Base-by-base conservation (phyloP, 1,139 yeast species). In the Magnusiomyces sp. region DNA sequence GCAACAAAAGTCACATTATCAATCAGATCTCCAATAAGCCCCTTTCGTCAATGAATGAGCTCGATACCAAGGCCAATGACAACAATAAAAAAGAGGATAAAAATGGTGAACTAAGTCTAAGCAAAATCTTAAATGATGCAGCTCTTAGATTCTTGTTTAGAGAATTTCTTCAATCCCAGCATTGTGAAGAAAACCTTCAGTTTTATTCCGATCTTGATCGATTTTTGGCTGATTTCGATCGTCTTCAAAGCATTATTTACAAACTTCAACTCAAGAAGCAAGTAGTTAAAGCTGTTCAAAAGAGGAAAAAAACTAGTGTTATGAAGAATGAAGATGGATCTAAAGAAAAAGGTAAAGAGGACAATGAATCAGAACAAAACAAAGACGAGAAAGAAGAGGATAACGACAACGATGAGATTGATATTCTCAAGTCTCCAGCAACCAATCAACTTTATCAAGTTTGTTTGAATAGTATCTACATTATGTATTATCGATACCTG, bases 181-280 rank as follows among this genome's bases (percentile, higher is more conserved):
- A 73, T 54, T 87, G 95, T 62, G 76, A 75, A 3, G 97, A 90
- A 61, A 88, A 87, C 58, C 66, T 88, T 19, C 81, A 81, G 56
- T 89, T 85, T 13, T 86, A 80, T 62, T 65, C 74, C 43, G 86
- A 80, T 51, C 71, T 86, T 45, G 68, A 69, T 43, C 72, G 73
- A 43, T 77, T 58, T 70, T 51, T 61, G 64, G 40, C 69, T 66
- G 56, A 69, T 65, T 56, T 65, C 71, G 65, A 58, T 59, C 3
- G 59, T 65, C 5, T 59, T 73, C 49, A 69, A 17, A 14, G 38
- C 13, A 34, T 17, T 5, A 14, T 34, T 34, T 5, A 14, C 13
- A 5, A 34, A 9, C 16, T 14, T 9, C 17, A n/a, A n/a, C n/a
- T n/a, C n/a, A n/a, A n/a, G n/a, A n/a, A n/a, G n/a, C n/a, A n/a